Conservation (phyloP, 306 rosid species). For the Rubus idaeus region DNA sequence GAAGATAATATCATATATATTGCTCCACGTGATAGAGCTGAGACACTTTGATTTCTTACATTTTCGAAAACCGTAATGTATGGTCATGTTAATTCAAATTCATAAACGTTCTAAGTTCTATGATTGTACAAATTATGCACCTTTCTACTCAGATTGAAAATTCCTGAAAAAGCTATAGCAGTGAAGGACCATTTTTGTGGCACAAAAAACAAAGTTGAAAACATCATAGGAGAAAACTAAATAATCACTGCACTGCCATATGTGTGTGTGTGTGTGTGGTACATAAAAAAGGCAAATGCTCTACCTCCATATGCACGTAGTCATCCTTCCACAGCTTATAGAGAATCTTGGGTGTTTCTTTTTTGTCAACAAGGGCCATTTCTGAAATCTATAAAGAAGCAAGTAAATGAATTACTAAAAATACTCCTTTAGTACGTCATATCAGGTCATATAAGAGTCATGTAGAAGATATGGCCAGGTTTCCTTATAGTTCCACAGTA, state of each 20-base stretch:
- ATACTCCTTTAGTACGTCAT: neutral
- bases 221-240: neutral
- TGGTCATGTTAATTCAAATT: no score
- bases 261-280: no score
- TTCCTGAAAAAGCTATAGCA: neutral
- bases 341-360: conserved; percentile 69
- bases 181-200: no score
- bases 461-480: conserved; percentile 2
- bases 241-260: neutral
- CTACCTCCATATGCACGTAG: conserved; percentile 87
- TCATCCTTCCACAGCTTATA: conserved; percentile 75
- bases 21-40: no score
- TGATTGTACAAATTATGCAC: no score
- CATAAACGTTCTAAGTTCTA: no score
- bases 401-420: conserved; percentile 1
- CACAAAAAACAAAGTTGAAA: neutral
- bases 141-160: neutral
- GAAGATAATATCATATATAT: no score
- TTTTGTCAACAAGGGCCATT: conserved; percentile 71
- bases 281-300: conserved; percentile 10
- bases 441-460: neutral
- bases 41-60: no score
- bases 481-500: neutral
- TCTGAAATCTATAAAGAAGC: conserved; percentile 57
- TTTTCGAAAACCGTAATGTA: no score